A percentile compares a stretch with the other conserved stretches of the same genome.
phyloP scores from a whole-genome alignment of 441 rosid genomes.

The Gossypium davidsonii region DNA sequence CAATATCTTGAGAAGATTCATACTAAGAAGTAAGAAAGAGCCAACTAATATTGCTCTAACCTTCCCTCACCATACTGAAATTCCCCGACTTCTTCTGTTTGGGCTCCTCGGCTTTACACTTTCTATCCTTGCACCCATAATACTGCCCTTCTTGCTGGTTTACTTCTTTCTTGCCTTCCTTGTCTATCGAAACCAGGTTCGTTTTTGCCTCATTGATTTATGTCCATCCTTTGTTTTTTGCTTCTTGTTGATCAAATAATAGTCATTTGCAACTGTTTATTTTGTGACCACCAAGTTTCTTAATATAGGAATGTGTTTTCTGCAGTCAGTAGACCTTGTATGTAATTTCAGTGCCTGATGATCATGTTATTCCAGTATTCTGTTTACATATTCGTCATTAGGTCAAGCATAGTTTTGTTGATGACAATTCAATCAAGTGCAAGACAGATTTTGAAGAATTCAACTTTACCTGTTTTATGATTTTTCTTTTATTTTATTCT shows the following conservation, averaged over 20 bases:
- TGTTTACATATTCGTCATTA: background rate
- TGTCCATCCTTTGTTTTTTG: background rate
- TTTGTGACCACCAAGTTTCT: conserved; percentile 5
- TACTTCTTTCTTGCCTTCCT: conserved; percentile 71
- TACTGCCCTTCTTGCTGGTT: conserved; percentile 70
- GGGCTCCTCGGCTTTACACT: conserved; percentile 83
- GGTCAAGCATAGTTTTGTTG: background rate
- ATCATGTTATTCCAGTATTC: background rate
- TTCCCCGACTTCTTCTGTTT: conserved; percentile 74
- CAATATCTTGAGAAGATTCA: conserved; percentile 29
- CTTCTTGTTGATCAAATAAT: conserved; percentile 8
- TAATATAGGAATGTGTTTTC: background rate
- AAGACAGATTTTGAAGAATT: background rate
- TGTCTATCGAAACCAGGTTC: conserved; percentile 84
- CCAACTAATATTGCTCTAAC: conserved; percentile 34
- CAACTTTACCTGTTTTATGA: background rate
- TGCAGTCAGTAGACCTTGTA: background rate
- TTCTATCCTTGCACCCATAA: conserved; percentile 76
- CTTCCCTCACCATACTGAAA: conserved; percentile 89
- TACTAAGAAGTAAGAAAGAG: conserved; percentile 32
- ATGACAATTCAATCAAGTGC: background rate
- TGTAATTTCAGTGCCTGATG: background rate
- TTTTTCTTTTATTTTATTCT: background rate
- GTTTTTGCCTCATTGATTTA: conserved; percentile 8
- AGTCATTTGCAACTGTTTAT: background rate